Percentiles rank a stretch among this genome's conserved stretches.
These are phyloP conservation scores for Sergeia podlipaevii DNA, from an alignment of 208 protist species.

Conservation along the genomic window DNA sequence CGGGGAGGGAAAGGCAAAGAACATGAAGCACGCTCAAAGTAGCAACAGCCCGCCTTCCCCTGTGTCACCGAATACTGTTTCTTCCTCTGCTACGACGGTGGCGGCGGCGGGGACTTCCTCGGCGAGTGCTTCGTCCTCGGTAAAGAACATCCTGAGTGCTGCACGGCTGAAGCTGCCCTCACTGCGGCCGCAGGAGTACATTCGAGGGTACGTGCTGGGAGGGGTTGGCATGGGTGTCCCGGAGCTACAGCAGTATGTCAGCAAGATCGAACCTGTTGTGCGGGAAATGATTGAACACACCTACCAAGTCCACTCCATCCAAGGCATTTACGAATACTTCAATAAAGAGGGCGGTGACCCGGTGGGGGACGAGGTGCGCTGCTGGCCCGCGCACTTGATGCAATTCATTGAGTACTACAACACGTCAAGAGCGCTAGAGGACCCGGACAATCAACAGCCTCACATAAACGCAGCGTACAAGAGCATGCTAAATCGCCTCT, in stretches of 20 bases:
- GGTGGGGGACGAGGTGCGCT: slow-evolving; percentile 72
- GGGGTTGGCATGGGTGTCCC: slow-evolving; percentile 67
- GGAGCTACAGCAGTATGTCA: slow-evolving; percentile 86
- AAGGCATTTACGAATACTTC: slow-evolving; percentile 62
- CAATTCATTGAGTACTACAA: slow-evolving; percentile 91
- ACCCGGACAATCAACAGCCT: slow-evolving; percentile 49
- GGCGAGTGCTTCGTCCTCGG: slow-evolving; percentile 1
- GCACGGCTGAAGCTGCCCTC: slow-evolving; percentile 46
- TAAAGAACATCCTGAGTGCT: neutral
- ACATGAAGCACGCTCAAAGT: too few species aligned
- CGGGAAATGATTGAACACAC: slow-evolving; percentile 88
- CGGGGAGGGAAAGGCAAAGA: too few species aligned
- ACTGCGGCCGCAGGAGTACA: slow-evolving; percentile 70
- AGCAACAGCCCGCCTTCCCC: too few species aligned
- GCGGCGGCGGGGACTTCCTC: neutral
- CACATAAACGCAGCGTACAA: slow-evolving; percentile 61
- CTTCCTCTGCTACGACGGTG: too few species aligned
- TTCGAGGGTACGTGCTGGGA: slow-evolving; percentile 72
- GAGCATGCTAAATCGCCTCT: slow-evolving; percentile 51
- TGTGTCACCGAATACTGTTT: too few species aligned
- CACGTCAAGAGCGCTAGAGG: slow-evolving; percentile 59
- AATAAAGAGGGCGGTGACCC: too few species aligned
- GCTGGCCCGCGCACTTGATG: slow-evolving; percentile 81
- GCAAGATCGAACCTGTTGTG: slow-evolving; percentile 79
- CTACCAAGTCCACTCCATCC: slow-evolving; percentile 84